Evolutionary conservation across 768 basidiomycete species (phyloP).

Genomic region (Lactifluus subvellereus): DNA sequence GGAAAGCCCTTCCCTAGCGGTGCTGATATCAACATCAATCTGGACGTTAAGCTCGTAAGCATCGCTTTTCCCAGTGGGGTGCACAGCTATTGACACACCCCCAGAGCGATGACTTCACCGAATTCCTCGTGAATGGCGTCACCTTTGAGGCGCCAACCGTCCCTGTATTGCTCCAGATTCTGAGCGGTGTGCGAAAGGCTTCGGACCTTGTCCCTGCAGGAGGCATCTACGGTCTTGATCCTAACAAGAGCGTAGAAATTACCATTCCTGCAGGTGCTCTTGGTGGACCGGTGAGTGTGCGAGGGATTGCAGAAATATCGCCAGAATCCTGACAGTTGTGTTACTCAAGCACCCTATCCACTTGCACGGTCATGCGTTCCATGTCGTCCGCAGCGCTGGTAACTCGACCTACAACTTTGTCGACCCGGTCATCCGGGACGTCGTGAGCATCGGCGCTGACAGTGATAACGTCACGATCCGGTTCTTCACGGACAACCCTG

Average conservation of each 20-base stretch:
- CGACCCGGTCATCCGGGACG: slow-evolving; percentile 44
- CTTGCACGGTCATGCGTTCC: no score
- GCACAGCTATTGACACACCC: neutral
- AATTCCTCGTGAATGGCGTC: slow-evolving; percentile 34
- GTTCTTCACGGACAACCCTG: slow-evolving; percentile 20
- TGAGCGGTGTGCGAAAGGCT: slow-evolving; percentile 45
- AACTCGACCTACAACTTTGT: slow-evolving; percentile 15
- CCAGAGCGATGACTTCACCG: neutral
- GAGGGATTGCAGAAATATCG: no score
- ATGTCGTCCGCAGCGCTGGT: no score
- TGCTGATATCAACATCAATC: neutral
- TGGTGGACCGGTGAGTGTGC: neutral
- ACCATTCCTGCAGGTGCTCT: slow-evolving; percentile 10
- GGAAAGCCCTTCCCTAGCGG: neutral
- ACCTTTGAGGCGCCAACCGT: slow-evolving; percentile 38
- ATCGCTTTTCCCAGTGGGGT: neutral
- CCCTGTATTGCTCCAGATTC: slow-evolving; percentile 52
- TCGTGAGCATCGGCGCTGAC: slow-evolving; percentile 27
- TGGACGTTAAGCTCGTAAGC: neutral
- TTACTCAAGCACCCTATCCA: no score
- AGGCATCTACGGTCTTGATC: slow-evolving; percentile 41
- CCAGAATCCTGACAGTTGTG: neutral
- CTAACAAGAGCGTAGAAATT: slow-evolving; percentile 42
- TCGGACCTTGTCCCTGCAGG: slow-evolving; percentile 44
- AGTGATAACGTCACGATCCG: slow-evolving; percentile 25